Conservation (phyloP, 345 rosid genomes). For the Jatropha curcas region DNA sequence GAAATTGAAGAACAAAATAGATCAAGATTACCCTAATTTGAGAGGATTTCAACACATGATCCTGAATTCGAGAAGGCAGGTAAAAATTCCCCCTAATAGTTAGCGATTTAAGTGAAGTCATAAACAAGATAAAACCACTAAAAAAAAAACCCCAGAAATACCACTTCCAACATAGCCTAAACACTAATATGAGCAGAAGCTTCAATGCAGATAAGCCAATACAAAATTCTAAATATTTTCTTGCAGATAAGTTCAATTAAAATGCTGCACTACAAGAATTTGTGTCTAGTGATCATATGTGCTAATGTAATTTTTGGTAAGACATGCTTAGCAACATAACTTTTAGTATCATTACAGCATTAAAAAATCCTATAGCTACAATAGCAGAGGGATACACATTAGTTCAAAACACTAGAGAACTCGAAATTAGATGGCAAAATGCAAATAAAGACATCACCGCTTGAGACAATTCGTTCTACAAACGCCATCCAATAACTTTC, state of each 20-base stretch:
- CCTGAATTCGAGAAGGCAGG: too few relatives aligned
- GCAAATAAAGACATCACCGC: not conserved
- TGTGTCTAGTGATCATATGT: not conserved
- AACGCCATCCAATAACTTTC: constrained; percentile 6
- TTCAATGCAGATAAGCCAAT: too few relatives aligned
- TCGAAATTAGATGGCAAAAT: constrained; percentile 11
- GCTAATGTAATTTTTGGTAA: not conserved
- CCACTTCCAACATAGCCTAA: too few relatives aligned
- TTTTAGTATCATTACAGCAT: not conserved
- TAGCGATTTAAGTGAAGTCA: too few relatives aligned
- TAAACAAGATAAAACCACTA: too few relatives aligned
- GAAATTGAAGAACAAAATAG: too few relatives aligned
- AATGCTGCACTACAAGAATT: not conserved
- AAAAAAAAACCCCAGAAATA: too few relatives aligned
- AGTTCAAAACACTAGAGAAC: not conserved
- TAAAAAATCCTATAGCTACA: constrained; percentile 9
- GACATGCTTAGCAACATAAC: not conserved
- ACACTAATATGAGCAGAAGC: too few relatives aligned
- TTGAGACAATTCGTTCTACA: not conserved
- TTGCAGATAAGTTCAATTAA: not conserved
- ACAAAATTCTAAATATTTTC: not conserved
- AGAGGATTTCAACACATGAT: too few relatives aligned
- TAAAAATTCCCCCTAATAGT: too few relatives aligned
- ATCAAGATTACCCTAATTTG: too few relatives aligned
- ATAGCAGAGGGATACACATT: not conserved